Base-by-base conservation (phyloP, 192 early-diverging fungal species). In the Obelidium mucronatum region DNA sequence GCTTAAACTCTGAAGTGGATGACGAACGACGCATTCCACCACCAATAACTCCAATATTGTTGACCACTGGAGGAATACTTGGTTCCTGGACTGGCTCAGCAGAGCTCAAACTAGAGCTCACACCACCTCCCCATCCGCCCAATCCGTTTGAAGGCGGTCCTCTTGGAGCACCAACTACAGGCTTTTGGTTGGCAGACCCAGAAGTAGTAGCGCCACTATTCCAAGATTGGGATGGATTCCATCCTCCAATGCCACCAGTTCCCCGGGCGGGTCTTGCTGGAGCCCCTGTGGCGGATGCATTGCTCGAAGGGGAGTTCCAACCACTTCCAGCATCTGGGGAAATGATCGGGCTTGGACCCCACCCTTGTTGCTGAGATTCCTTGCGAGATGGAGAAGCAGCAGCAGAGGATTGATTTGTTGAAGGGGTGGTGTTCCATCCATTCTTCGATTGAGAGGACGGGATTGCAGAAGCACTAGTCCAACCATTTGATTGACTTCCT, bases 241-340 rank as follows among this genome's bases (percentile, higher is more conserved):
- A 74, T 24, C 72, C 72, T 2, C 69, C 69, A 36, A 72, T 72
- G 2, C 69, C 69, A 17, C 69, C 69, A 54, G 3, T 36, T 63
- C 66, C 66, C 39, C 51, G 40, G 19, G 44, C 22, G 24, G 66
- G 66, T 30, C 66, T 17, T 28, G 58, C 17, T 24, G 58, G 24
- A 31, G 30, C 58, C 15, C 22, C 58, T 6, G 58, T 15, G 15
- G 58, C 30, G 28, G 63, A 22, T 37, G 62, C 13, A 64, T 30
- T 19, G 22, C 15, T 22, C 17, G 34, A n/a, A n/a, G n/a, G n/a
- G 17, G 34, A 33, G 35, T 35, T 39, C 63, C 63, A 72, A 17
- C 54, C 54, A 54, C 31, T 40, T 31, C 53, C 37, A 35, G 54
- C 19, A 40, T 36, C 54, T 58, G 69, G 28, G 39, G 69, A 28